phyloP scores from a whole-genome alignment of 192 early-diverging fungal genomes.

The Umbelopsis vinacea region DNA sequence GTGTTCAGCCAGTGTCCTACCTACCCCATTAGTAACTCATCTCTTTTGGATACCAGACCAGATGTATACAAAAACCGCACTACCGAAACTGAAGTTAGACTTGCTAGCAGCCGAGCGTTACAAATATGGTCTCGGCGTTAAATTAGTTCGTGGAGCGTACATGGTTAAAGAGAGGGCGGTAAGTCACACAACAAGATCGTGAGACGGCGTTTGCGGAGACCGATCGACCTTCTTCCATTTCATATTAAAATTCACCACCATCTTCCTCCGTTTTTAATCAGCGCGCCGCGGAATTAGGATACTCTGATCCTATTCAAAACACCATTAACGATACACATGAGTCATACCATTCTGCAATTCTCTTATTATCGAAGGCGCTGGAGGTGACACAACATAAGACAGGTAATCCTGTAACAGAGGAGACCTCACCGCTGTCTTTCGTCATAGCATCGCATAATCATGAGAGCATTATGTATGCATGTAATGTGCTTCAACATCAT shows the following conservation, averaged over 20 bases:
- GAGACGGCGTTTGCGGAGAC: background rate
- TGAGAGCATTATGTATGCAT: constrained; percentile 65
- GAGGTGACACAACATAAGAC: constrained; percentile 24
- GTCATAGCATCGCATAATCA: constrained; percentile 89
- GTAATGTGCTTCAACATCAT: constrained; percentile 56
- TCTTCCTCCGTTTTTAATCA: background rate
- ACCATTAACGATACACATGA: constrained; percentile 76
- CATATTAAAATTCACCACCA: background rate
- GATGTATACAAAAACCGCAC: constrained; percentile 85
- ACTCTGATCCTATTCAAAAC: constrained; percentile 78
- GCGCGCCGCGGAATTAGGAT: constrained; percentile 65
- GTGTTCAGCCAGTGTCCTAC: background rate
- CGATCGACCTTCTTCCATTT: background rate
- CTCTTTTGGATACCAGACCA: constrained; percentile 55
- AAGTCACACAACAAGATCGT: background rate
- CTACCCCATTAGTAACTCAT: background rate
- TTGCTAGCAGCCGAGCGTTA: constrained; percentile 65
- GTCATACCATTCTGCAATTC: constrained; percentile 75
- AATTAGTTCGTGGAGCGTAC: constrained; percentile 68
- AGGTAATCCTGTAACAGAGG: constrained; percentile 9
- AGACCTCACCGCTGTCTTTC: constrained; percentile 45
- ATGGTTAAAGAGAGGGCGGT: constrained; percentile 54
- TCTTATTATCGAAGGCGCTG: constrained; percentile 65
- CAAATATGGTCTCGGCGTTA: constrained; percentile 80
- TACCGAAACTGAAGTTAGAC: constrained; percentile 67